Evolutionary conservation across 1,284 basidiomycete species (phyloP), one percentile per base, ranked within the genome.

Genomic region (Tetrapyrgos nigripes): DNA sequence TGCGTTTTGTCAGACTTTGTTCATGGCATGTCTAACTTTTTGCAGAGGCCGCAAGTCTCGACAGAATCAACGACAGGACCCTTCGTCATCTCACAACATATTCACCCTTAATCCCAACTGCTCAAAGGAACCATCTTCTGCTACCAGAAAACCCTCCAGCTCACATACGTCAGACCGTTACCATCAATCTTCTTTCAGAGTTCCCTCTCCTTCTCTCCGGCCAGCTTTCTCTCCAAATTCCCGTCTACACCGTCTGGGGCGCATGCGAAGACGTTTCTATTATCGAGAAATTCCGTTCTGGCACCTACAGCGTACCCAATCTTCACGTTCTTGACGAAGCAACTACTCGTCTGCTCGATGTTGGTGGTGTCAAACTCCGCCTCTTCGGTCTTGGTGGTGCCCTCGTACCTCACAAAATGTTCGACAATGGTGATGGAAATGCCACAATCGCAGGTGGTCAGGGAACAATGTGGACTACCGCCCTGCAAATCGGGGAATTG

Each of bases 401-500:
- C 4, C 86, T 98, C 44, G 96, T 98, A 10, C 87, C 91, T 24
- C 96, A 98, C 83, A 98, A 98, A 79, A 88, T 99, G 79, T 99
- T 98, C 74, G 93, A 97, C 83, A 96, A 96, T 64, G 94, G 97
- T 1, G 94, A 97, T 55, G 97, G 96, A 1, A 87, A 82, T 50
- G 96, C 94, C 2, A 98, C 97, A 11, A 98, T 99, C 64, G 97
- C 97, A 0, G 97, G 97, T 46, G 97, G 94, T 1, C 93, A 95
- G 70, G 97, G 97, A 27, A 98, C 96, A 23, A 98, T 98, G 91
- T 99, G 97, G 97, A 94, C 95, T 0, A 99, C 97, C 0, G 93
- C 95, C 4, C 84, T 99, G 26, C 97, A 99, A 75, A 93, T 99
- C 45, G 97, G 97, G 62, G 97, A 99, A 76, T 88, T 99, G 45